A percentile compares a stretch with the other conserved stretches of the same genome.
Evolutionary conservation across 2,329 filamentous ascomycete genomes (phyloP).

Genomic region (Chrysoporthe deuterocubensis): DNA sequence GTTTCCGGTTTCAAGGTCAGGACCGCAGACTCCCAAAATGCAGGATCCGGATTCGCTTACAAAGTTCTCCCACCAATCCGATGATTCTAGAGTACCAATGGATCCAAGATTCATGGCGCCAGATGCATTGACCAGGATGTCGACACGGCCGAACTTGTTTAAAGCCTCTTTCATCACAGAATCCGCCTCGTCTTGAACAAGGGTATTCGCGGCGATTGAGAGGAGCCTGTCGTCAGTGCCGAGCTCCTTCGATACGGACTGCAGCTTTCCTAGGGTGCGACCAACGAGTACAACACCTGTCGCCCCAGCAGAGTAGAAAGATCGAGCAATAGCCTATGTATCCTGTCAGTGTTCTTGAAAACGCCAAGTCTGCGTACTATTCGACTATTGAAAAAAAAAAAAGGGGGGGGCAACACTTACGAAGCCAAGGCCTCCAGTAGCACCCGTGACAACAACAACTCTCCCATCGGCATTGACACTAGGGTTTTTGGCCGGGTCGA

Average conservation of each 20-base stretch:
- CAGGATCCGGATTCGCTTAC: background rate
- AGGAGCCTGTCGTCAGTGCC: background rate
- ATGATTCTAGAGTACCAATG: conserved; percentile 27
- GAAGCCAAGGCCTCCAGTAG: conserved; percentile 36
- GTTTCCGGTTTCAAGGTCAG: background rate
- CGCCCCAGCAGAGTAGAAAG: conserved; percentile 35
- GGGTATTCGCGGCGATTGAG: conserved; percentile 8
- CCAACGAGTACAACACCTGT: conserved; percentile 38
- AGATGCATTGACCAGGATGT: conserved; percentile 34
- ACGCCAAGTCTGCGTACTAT: background rate
- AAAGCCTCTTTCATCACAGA: conserved; percentile 29
- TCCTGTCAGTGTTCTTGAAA: conserved; percentile 8
- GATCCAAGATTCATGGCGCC: conserved; percentile 28
- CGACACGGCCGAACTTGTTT: conserved; percentile 32
- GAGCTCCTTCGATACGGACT: conserved; percentile 4
- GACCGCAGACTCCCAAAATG: conserved; percentile 1
- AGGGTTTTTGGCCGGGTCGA: conserved; percentile 31
- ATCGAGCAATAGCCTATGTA: conserved; percentile 30
- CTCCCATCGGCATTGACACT: conserved; percentile 30
- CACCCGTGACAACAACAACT: conserved; percentile 35
- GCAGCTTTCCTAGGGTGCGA: conserved; percentile 30
- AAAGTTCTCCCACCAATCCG: conserved; percentile 31
- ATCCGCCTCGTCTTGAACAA: conserved; percentile 1
- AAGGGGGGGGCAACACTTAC: conserved; percentile 24
- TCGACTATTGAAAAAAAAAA: background rate